Percentiles rank a stretch among this genome's conserved stretches.
Conservation (phyloP, 2,329 filamentous ascomycete genomes). For the Talaromyces sp. region DNA sequence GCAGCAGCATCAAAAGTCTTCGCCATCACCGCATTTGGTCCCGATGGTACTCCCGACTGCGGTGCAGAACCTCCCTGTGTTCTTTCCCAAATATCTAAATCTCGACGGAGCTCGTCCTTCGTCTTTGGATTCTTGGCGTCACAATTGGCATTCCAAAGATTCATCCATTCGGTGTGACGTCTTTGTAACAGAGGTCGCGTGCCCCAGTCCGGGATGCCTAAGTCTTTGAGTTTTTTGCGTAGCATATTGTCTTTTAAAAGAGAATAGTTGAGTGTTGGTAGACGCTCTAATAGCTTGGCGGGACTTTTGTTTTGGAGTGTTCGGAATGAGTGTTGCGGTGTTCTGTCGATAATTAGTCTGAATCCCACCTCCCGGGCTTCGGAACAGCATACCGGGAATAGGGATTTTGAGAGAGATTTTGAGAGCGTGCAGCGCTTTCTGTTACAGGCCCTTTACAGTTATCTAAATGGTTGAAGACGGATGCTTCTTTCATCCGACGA, state of each 20-base stretch:
- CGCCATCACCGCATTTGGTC: constrained; percentile 60
- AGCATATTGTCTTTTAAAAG: constrained; percentile 76
- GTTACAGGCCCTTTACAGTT: constrained; percentile 47
- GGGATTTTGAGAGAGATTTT: constrained; percentile 14
- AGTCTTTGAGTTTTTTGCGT: constrained; percentile 74
- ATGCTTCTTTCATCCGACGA: constrained; percentile 71
- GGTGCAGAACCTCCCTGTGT: constrained; percentile 66
- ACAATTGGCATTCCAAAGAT: constrained; percentile 95
- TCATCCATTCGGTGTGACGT: constrained; percentile 89
- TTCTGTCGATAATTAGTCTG: constrained; percentile 22
- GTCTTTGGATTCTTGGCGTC: constrained; percentile 72
- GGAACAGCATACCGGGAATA: constrained; percentile 28
- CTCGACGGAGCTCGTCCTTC: constrained; percentile 68
- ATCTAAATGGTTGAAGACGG: constrained; percentile 80
- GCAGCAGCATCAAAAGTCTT: constrained; percentile 82
- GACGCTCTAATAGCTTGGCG: constrained; percentile 54
- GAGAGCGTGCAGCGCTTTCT: constrained; percentile 20
- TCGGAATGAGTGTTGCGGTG: constrained; percentile 5
- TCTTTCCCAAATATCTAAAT: constrained; percentile 82
- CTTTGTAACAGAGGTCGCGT: constrained; percentile 67
- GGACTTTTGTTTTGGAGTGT: constrained; percentile 1
- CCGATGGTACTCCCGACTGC: constrained; percentile 22
- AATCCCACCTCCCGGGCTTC: neutral
- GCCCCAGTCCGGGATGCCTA: constrained; percentile 72
- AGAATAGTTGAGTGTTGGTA: constrained; percentile 81